phyloP scores from a whole-genome alignment of 2,329 filamentous ascomycete species.

The Monilinia fructigena region DNA sequence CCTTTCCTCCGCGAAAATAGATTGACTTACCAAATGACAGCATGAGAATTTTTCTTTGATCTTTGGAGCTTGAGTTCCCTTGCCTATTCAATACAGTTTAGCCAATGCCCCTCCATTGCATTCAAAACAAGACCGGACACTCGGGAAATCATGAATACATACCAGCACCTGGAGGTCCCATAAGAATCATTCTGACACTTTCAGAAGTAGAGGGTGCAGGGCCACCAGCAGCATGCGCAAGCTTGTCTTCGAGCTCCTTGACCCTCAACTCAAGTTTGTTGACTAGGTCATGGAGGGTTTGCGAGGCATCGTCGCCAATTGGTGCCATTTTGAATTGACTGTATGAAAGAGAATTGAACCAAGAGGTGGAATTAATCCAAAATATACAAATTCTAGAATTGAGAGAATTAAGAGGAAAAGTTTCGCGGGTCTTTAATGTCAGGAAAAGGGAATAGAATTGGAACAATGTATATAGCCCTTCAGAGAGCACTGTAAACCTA shows the following conservation, averaged over 20 bases:
- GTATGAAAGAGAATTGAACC: constrained; percentile 32
- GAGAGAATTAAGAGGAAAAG: constrained; percentile 5
- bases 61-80: constrained; percentile 96
- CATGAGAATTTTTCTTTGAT: constrained; percentile 98
- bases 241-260: constrained; percentile 75
- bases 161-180: constrained; percentile 97
- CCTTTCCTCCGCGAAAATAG: not conserved
- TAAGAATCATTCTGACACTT: constrained; percentile 90
- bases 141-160: constrained; percentile 44
- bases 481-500: not conserved
- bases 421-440: constrained; percentile 7
- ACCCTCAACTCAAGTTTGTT: constrained; percentile 82
- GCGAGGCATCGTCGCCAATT: constrained; percentile 75
- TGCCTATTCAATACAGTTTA: constrained; percentile 60
- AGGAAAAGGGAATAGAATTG: not conserved
- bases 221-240: constrained; percentile 54
- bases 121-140: not conserved
- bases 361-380: constrained; percentile 30
- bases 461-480: not conserved
- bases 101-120: constrained; percentile 23
- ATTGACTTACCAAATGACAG: constrained; percentile 82
- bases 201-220: constrained; percentile 56
- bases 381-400: constrained; percentile 16
- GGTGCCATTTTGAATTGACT: constrained; percentile 70
- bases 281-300: constrained; percentile 81